Conservation (phyloP, 2,329 filamentous ascomycete genomes). For the Seiridium unicorne region DNA sequence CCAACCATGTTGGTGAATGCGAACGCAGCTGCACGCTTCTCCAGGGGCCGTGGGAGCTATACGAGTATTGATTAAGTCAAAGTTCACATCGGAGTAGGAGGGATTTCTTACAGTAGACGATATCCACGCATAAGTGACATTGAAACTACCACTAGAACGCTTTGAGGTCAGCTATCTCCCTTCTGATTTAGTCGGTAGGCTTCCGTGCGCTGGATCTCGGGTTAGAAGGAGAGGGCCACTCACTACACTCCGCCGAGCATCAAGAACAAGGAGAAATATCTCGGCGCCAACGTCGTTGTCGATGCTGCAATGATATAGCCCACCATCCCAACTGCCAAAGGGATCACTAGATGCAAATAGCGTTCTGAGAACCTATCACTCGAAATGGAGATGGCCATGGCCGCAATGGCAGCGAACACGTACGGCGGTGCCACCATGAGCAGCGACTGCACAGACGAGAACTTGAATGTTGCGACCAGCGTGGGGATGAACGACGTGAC, state of each 20-base stretch:
- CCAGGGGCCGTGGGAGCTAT: slow-evolving; percentile 15
- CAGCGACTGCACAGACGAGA: slow-evolving; percentile 14
- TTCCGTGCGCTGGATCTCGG: too few relatives aligned
- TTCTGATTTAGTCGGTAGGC: too few relatives aligned
- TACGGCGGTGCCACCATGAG: slow-evolving; percentile 58
- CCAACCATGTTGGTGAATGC: slow-evolving; percentile 22
- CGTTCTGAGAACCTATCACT: slow-evolving; percentile 61
- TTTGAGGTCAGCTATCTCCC: too few relatives aligned
- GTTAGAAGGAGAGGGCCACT: too few relatives aligned
- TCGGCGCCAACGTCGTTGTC: slow-evolving; percentile 49
- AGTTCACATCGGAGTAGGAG: neutral
- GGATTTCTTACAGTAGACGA: slow-evolving; percentile 14
- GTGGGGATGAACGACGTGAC: slow-evolving; percentile 19
- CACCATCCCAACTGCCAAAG: slow-evolving; percentile 51
- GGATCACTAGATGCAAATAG: slow-evolving; percentile 57
- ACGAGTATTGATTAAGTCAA: neutral
- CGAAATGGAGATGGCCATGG: slow-evolving; percentile 58
- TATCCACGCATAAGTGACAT: slow-evolving; percentile 22
- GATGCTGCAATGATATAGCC: slow-evolving; percentile 60
- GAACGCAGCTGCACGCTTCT: slow-evolving; percentile 17
- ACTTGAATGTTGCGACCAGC: slow-evolving; percentile 15
- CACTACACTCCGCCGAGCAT: slow-evolving; percentile 20
- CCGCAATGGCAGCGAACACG: slow-evolving; percentile 51
- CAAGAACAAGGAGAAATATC: slow-evolving; percentile 37
- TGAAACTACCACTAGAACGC: slow-evolving; percentile 14